phyloP scores from a whole-genome alignment of 2,329 filamentous ascomycete species.

The Aspergillus sp. region DNA sequence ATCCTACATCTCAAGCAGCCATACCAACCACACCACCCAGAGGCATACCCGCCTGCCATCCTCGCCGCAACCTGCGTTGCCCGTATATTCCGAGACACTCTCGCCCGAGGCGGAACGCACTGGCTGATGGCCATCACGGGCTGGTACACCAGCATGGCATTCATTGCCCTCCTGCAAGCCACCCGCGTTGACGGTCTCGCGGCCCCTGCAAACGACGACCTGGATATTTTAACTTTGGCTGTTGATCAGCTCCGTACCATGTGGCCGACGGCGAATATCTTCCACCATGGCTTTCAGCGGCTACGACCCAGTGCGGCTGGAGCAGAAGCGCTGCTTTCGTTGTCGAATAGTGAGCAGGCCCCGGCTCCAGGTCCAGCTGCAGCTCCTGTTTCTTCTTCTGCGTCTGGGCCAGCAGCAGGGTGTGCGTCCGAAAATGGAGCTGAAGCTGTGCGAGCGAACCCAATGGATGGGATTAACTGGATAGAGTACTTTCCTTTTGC shows the following conservation, averaged over 20 bases:
- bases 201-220: constrained; percentile 32
- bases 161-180: constrained; percentile 44
- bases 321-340: background rate
- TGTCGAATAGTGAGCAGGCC: background rate
- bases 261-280: constrained; percentile 41
- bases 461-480: constrained; percentile 8
- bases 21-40: constrained; percentile 31
- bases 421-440: too few species aligned
- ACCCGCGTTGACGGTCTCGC: constrained; percentile 33
- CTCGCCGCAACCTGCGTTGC: constrained; percentile 42
- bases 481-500: constrained; percentile 14
- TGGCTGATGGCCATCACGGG: constrained; percentile 47
- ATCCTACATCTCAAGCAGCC: constrained; percentile 38
- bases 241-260: constrained; percentile 34
- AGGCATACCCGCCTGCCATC: constrained; percentile 38
- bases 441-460: background rate
- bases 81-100: constrained; percentile 40
- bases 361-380: background rate
- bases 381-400: background rate
- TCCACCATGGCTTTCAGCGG: constrained; percentile 33
- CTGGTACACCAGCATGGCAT: constrained; percentile 46
- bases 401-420: too few species aligned
- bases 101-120: constrained; percentile 39
- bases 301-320: constrained; percentile 15
- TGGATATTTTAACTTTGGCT: constrained; percentile 33